Evolutionary conservation across 1,284 basidiomycete genomes (phyloP).

Genomic region (Lignosus rhinocerotis): DNA sequence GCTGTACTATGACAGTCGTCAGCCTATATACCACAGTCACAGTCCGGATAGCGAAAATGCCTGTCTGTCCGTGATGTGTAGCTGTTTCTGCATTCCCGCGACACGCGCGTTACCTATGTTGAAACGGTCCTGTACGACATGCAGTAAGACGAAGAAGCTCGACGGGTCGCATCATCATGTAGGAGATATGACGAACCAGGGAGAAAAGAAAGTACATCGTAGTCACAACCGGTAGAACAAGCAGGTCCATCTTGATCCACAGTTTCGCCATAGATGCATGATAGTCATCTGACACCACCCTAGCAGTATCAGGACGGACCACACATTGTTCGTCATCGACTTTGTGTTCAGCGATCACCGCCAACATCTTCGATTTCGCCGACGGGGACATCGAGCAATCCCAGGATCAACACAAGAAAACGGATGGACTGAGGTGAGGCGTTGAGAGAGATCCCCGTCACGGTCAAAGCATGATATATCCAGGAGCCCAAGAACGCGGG

Average conservation of each 20-base stretch:
- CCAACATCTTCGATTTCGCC: too few species aligned
- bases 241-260: constrained; percentile 28
- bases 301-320: too few species aligned
- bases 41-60: neutral
- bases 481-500: too few species aligned
- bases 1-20: constrained; percentile 38
- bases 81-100: constrained; percentile 34
- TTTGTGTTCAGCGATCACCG: too few species aligned
- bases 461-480: too few species aligned
- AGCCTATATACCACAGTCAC: neutral
- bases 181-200: constrained; percentile 12
- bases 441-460: too few species aligned
- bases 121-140: neutral
- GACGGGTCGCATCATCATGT: too few species aligned
- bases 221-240: constrained; percentile 25
- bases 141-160: constrained; percentile 5
- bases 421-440: too few species aligned
- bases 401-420: too few species aligned
- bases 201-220: constrained; percentile 30
- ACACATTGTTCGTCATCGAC: too few species aligned
- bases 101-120: constrained; percentile 32
- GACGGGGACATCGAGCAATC: too few species aligned
- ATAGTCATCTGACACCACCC: too few species aligned
- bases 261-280: neutral
- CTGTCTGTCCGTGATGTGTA: constrained; percentile 31